Base-by-base conservation (phyloP, 2,329 filamentous ascomycete species). In the Aphanocladium album region DNA sequence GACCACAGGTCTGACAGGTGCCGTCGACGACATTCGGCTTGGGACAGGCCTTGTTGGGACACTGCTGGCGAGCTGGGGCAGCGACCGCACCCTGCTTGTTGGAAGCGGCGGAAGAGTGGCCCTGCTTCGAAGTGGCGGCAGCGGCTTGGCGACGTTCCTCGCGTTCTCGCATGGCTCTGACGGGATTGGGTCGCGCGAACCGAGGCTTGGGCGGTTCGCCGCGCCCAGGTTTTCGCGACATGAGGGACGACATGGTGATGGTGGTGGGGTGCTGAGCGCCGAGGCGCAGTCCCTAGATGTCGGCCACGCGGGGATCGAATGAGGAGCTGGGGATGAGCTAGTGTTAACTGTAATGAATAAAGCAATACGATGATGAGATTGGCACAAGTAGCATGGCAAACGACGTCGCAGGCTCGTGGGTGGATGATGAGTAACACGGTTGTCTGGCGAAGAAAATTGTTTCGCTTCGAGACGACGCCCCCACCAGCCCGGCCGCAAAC, bases 1-100 rank as follows among this genome's bases (percentile, higher is more conserved):
- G 88, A 81, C 92, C 93, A 74, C 95, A 98, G 51, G 85, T 89
- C 63, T 87, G 85, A 76, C 95, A 98, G 66, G 90, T 83, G 41
- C 85, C 85, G 66, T 87, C 84, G 57, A 83, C 78, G 54, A 88
- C 81, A 60, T 85, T 81, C 17, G 84, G 83, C 57, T 82, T 82
- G n/a, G 78, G 77, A 71, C 85, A 88, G 53, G 77, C 75, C 62
- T 83, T 81, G 69, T 87, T 87, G 14, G 82, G 82, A 71, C 84
- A 87, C 64, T 76, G 77, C 46, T 73, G 74, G 5, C 76, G 72
- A 33, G 73, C 68, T 0, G 73, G 71, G 17, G 69, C 63, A 55
- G 74, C 67, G 63, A 76, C 64, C 51, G 72, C 66, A 63, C 69
- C 67, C 59, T 66, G 67, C 54, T 71, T 67, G 60, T 71, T 64